Evolutionary conservation across 2,329 filamentous ascomycete species (phyloP).

Genomic region (Colletotrichum somersetense): DNA sequence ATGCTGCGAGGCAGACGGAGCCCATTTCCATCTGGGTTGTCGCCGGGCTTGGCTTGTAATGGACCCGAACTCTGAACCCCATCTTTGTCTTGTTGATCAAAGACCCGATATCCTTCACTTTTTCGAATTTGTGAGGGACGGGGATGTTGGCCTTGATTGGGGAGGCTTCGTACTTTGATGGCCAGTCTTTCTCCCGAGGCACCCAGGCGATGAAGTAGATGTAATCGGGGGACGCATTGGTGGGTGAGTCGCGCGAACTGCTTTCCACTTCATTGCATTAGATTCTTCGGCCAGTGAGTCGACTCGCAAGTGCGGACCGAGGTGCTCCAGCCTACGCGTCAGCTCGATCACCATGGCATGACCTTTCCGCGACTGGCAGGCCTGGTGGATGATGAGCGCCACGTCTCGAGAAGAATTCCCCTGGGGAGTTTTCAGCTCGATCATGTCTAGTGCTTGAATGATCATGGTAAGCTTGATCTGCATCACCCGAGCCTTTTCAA

Average conservation of each 20-base stretch:
- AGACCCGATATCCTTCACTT: not conserved
- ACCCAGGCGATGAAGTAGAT: constrained; percentile 16
- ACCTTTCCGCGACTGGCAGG: not conserved
- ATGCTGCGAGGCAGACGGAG: not conserved
- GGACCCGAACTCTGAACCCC: constrained; percentile 2
- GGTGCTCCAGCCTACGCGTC: not conserved
- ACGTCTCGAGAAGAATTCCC: not conserved
- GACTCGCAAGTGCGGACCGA: not conserved
- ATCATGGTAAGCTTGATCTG: not conserved
- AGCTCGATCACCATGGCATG: not conserved
- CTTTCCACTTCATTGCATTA: not conserved
- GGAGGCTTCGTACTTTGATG: not conserved
- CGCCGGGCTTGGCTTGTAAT: not conserved
- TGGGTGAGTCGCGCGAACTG: constrained; percentile 1
- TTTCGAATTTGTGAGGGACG: not conserved
- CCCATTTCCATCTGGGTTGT: constrained; percentile 27
- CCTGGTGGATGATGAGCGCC: not conserved
- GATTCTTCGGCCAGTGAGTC: not conserved
- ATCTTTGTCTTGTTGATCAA: not conserved
- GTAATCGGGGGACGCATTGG: not conserved
- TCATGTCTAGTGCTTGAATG: not conserved
- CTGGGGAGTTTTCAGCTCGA: not conserved
- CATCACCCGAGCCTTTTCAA: not conserved
- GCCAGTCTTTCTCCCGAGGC: not conserved
- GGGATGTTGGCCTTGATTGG: not conserved